A percentile compares a stretch with the other conserved stretches of the same genome.
These are phyloP conservation scores for Penicillium olsonii DNA, from an alignment of 2,329 filamentous ascomycete genomes.

Conservation along the genomic window DNA sequence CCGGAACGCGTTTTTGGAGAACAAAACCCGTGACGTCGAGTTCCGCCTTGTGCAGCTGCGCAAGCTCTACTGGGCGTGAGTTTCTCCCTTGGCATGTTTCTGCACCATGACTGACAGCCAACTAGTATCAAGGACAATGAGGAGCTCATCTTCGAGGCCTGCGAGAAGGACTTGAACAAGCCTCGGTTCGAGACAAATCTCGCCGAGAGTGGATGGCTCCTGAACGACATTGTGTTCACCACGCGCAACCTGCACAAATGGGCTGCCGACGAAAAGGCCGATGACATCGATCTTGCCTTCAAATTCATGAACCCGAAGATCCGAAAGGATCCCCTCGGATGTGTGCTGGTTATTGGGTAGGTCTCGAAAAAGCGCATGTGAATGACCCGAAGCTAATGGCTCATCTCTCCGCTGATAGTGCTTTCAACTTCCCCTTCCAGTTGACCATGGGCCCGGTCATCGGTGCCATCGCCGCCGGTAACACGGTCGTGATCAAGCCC, in stretches of 20 bases:
- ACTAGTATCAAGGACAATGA: slow-evolving; percentile 71
- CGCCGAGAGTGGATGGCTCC: slow-evolving; percentile 74
- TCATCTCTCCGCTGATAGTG: slow-evolving; percentile 44
- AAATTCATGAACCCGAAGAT: slow-evolving; percentile 71
- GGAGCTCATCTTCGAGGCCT: slow-evolving; percentile 70
- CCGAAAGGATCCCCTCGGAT: slow-evolving; percentile 83
- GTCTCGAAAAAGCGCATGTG: slow-evolving; percentile 19
- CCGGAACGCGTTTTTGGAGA: slow-evolving; percentile 70
- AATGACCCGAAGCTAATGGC: neutral
- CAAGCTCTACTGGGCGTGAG: slow-evolving; percentile 87
- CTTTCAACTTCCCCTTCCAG: slow-evolving; percentile 92
- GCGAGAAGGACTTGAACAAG: slow-evolving; percentile 77
- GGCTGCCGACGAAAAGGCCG: slow-evolving; percentile 76
- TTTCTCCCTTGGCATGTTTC: no score
- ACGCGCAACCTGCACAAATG: slow-evolving; percentile 78
- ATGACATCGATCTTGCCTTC: slow-evolving; percentile 69
- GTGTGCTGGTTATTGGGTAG: slow-evolving; percentile 78
- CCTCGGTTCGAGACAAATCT: slow-evolving; percentile 71
- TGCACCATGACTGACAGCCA: slow-evolving; percentile 7
- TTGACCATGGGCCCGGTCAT: slow-evolving; percentile 76
- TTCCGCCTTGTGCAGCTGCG: slow-evolving; percentile 85
- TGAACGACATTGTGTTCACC: slow-evolving; percentile 78
- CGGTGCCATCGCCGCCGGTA: slow-evolving; percentile 89
- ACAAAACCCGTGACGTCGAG: slow-evolving; percentile 78
- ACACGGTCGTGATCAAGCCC: slow-evolving; percentile 87